phyloP scores from a whole-genome alignment of 306 rosid genomes.

The Alnus glutinosa region DNA sequence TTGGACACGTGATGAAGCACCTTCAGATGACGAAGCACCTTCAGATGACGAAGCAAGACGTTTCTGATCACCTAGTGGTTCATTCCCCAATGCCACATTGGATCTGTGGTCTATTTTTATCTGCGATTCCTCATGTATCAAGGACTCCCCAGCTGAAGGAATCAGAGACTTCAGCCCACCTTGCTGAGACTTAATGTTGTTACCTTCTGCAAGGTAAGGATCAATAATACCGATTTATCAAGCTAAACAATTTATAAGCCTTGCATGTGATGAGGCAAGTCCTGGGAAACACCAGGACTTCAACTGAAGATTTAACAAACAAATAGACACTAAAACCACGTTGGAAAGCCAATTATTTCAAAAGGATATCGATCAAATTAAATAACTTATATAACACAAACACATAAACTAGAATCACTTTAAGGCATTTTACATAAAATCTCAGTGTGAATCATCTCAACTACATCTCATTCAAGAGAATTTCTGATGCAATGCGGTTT shows the following conservation, averaged over 20 bases:
- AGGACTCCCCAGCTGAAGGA: constrained; percentile 18
- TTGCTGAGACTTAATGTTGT: constrained; percentile 17
- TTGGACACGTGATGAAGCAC: constrained; percentile 11
- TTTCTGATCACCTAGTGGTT: constrained; percentile 11
- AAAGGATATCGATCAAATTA: too few relatives aligned
- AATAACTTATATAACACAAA: too few relatives aligned
- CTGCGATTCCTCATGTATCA: background rate
- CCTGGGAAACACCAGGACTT: background rate
- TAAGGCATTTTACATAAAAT: too few relatives aligned
- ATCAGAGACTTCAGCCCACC: constrained; percentile 16
- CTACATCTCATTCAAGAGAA: too few relatives aligned
- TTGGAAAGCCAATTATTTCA: too few relatives aligned
- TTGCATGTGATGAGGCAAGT: too few relatives aligned
- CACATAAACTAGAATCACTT: too few relatives aligned
- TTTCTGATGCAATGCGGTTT: too few relatives aligned
- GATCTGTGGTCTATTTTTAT: constrained; percentile 5
- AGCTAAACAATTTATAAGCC: background rate
- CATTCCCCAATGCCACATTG: background rate
- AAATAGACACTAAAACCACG: background rate
- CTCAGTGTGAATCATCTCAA: too few relatives aligned
- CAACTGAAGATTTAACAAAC: background rate
- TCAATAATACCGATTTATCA: constrained; percentile 19
- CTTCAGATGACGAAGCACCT: constrained; percentile 18
- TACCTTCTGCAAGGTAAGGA: constrained; percentile 20
- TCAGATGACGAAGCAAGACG: constrained; percentile 12